Evolutionary conservation across 306 rosid species (phyloP), one percentile per base, ranked within the genome.

Genomic region (Luffa aegyptiaca): DNA sequence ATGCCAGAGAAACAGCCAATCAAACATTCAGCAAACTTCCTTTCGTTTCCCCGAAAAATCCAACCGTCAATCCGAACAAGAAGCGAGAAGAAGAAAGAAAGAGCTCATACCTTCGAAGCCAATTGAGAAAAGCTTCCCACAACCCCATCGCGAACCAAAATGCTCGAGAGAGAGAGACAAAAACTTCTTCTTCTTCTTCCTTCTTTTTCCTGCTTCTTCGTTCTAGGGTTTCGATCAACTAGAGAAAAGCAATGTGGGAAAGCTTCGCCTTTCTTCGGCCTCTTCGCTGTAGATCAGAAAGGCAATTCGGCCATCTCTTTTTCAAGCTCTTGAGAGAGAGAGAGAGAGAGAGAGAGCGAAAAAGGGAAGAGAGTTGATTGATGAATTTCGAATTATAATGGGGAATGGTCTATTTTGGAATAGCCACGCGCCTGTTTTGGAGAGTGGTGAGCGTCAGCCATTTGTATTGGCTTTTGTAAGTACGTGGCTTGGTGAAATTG

Each of bases 81-180:
- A 35, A 51, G 39, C 58, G 9, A 45, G 66, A 42, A 65, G 55
- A 78, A 37, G 39, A 71, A 31, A 10, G 18, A 73, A 21, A 56
- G 51, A 39, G 8, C 5, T 10, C 18, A 59, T 76, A 90, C 95
- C 95, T 89, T 81, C 92, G 82, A 45, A 87, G 80, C 91, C 93
- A 90, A 77, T 88, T 86, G 87, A 90, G 84, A 80, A 90, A 86
- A 80, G 88, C 95, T 81, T 90, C 92, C 90, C 89, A 87, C 63
- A 88, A 68, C 31, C 89, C 84, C 87, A 86, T 90, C 52, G 85
- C 79, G 46, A 61, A 58, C 18, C 51, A 39, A 58, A 75, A 16
- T n/a, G 75, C 51, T 63, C 61, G 44, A 57, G 57, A 51, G 41
- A 78, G 53, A 16, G 37, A 18, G n/a, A 58, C 63, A 6, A 63